A percentile compares a stretch with the other conserved stretches of the same genome.
Conservation (phyloP, 1,284 basidiomycete species). For the Leccinum solheimii region DNA sequence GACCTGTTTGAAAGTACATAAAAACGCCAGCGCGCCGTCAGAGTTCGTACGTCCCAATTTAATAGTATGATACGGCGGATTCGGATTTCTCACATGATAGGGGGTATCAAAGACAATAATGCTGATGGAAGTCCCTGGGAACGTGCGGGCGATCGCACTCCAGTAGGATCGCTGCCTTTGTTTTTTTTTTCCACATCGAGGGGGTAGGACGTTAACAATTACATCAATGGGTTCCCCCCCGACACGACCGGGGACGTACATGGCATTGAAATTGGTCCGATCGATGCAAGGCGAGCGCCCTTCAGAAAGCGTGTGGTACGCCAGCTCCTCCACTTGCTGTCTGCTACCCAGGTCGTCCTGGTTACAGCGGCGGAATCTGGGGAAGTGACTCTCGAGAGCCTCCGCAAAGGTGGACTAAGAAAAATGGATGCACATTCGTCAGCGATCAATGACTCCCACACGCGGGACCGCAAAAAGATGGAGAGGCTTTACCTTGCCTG, state of each 20-base stretch:
- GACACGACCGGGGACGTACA: slow-evolving; percentile 42
- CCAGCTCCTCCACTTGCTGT: slow-evolving; percentile 56
- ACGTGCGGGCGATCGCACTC: slow-evolving; percentile 66
- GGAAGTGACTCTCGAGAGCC: slow-evolving; percentile 56
- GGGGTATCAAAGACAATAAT: slow-evolving; percentile 73
- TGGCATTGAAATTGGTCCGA: slow-evolving; percentile 66
- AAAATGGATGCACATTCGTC: neutral
- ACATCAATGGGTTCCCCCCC: neutral
- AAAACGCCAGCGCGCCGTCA: slow-evolving; percentile 12
- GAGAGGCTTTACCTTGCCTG: slow-evolving; percentile 59
- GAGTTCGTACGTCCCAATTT: slow-evolving; percentile 1
- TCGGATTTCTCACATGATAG: slow-evolving; percentile 55
- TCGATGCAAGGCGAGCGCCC: slow-evolving; percentile 72
- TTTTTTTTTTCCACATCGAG: neutral
- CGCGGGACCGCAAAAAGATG: neutral
- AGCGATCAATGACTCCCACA: slow-evolving; percentile 1
- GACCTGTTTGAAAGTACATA: slow-evolving; percentile 6
- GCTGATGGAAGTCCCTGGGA: slow-evolving; percentile 59
- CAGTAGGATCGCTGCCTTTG: slow-evolving; percentile 67
- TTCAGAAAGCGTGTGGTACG: slow-evolving; percentile 46
- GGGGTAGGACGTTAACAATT: neutral
- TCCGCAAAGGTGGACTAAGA: slow-evolving; percentile 65
- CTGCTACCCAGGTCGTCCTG: slow-evolving; percentile 67
- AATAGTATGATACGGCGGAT: slow-evolving; percentile 16
- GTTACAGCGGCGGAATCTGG: slow-evolving; percentile 63